Conservation (phyloP, 2,329 filamentous ascomycete genomes). For the Coleophoma crateriformis region DNA sequence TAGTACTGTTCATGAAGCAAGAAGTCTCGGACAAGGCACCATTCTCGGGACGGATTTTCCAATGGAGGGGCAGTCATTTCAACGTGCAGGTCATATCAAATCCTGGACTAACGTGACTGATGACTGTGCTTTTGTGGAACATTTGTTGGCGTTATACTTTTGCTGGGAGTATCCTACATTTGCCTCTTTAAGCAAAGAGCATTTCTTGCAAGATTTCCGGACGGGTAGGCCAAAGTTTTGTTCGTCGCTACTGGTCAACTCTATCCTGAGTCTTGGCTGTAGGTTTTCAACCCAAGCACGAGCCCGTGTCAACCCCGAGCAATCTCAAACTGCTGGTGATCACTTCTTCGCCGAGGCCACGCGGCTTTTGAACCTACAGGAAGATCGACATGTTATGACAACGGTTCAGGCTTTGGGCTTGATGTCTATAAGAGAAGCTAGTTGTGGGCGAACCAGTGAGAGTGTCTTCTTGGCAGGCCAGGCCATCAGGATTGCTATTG, state of each 20-base stretch:
- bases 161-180: slow-evolving; percentile 75
- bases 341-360: slow-evolving; percentile 68
- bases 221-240: slow-evolving; percentile 6
- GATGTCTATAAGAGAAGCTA: slow-evolving; percentile 71
- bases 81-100: slow-evolving; percentile 63
- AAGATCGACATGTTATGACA: slow-evolving; percentile 56
- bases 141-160: slow-evolving; percentile 63
- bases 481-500: slow-evolving; percentile 65
- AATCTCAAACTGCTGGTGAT: slow-evolving; percentile 63
- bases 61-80: slow-evolving; percentile 62
- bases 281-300: slow-evolving; percentile 63
- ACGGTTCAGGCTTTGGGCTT: slow-evolving; percentile 71
- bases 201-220: slow-evolving; percentile 21
- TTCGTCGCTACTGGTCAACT: slow-evolving; percentile 34
- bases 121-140: slow-evolving; percentile 53
- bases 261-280: slow-evolving; percentile 47
- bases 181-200: slow-evolving; percentile 55
- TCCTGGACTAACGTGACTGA: slow-evolving; percentile 61
- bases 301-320: slow-evolving; percentile 54
- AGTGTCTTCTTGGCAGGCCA: slow-evolving; percentile 70
- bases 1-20: slow-evolving; percentile 27
- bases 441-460: slow-evolving; percentile 65
- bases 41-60: slow-evolving; percentile 55
- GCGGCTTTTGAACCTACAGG: slow-evolving; percentile 53
- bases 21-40: slow-evolving; percentile 39